phyloP scores from a whole-genome alignment of 2,329 filamentous ascomycete species.

The Hawksworthiomyces lignivorus region DNA sequence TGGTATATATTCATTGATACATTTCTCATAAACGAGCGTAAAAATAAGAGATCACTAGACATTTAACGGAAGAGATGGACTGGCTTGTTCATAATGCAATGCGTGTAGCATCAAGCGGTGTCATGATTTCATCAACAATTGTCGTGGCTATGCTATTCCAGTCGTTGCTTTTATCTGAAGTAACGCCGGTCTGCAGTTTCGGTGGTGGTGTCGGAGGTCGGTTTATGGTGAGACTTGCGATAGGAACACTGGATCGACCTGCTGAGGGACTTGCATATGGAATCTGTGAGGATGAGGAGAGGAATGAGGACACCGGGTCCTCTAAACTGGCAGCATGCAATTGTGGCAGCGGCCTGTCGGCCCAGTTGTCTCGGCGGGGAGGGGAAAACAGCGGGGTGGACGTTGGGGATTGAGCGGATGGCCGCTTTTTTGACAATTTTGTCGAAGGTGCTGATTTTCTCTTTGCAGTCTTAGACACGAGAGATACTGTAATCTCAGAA shows the following conservation, averaged over 20 bases:
- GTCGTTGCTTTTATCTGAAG: neutral
- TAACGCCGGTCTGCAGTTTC: neutral
- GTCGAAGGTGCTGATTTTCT: neutral
- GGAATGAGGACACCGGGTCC: no score
- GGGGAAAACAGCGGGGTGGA: neutral
- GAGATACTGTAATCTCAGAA: no score
- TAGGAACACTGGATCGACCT: no score
- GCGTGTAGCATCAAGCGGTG: neutral
- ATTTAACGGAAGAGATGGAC: neutral
- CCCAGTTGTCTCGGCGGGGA: neutral
- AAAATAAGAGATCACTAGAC: no score
- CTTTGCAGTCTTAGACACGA: neutral
- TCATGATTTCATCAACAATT: constrained; percentile 10
- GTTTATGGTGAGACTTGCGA: neutral
- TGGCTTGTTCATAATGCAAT: neutral
- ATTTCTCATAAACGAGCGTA: no score
- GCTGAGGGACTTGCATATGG: no score
- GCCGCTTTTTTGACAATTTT: neutral
- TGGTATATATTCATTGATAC: no score
- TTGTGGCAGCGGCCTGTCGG: constrained; percentile 8
- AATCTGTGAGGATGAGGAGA: no score
- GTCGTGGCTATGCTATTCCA: constrained; percentile 13
- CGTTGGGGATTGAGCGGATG: neutral
- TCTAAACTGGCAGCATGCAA: no score
- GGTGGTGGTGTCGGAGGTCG: constrained; percentile 1